Percentiles rank a stretch among this genome's conserved stretches.
phyloP scores from a whole-genome alignment of 768 basidiomycete genomes.

The Ramaria rubella region DNA sequence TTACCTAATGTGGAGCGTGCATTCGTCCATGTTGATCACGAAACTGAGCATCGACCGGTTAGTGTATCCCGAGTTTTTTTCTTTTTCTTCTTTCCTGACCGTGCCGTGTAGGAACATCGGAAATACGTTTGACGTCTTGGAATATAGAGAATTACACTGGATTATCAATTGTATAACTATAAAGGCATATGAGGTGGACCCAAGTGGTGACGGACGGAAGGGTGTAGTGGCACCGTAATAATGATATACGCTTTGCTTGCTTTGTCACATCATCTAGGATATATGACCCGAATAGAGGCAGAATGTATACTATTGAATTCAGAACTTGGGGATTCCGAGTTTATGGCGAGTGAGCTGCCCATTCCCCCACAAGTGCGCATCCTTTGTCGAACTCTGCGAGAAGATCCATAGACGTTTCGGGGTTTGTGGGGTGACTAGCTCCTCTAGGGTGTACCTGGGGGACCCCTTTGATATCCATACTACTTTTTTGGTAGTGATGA shows the following conservation, averaged over 20 bases:
- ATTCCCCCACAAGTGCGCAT: neutral
- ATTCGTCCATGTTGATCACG: slow-evolving; percentile 94
- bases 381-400: slow-evolving; percentile 34
- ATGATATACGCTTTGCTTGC: too few species aligned
- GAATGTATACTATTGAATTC: too few species aligned
- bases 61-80: neutral
- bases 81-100: neutral
- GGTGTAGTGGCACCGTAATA: neutral
- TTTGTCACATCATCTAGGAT: too few species aligned
- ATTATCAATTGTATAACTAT: neutral
- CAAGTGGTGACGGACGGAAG: too few species aligned
- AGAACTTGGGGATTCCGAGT: too few species aligned
- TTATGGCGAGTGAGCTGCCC: too few species aligned
- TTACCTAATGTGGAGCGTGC: slow-evolving; percentile 88
- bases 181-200: neutral
- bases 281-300: too few species aligned
- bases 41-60: slow-evolving; percentile 76
- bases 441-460: neutral
- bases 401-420: slow-evolving; percentile 22
- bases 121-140: slow-evolving; percentile 7
- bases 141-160: neutral
- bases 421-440: neutral
- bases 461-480: neutral
- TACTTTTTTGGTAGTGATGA: slow-evolving; percentile 16
- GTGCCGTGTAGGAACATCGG: slow-evolving; percentile 10